Base-by-base conservation (phyloP, 441 rosid genomes). In the Francoa sonchifolia region DNA sequence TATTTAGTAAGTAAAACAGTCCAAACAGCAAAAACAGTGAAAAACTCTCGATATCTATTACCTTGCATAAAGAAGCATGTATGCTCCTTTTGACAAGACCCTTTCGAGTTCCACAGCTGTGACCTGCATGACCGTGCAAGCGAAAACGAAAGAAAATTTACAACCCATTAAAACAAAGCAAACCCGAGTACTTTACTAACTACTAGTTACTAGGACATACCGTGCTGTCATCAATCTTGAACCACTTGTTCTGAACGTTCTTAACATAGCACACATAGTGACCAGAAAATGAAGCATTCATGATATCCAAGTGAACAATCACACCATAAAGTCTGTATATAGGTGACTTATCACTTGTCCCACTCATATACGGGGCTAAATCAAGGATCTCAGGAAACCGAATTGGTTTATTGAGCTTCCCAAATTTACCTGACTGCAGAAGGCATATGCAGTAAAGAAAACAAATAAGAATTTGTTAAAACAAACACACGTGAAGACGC, bases 11-110 rank as follows among this genome's bases (percentile, higher is more conserved):
- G 52, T 33, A 37, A 50, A 34, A 33, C 25, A 19, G 0, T 11
- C 13, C 11, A 17, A 31, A 19, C 33, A 41, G 28, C 38, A 18
- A 39, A 19, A 16, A 18, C 35, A 12, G 47, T 39, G 28, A 1
- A 21, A 14, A 33, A 42, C 33, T 50, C 39, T 45, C 8, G 43
- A 58, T 49, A 57, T 33, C 26, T 9, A 2, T 58, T 57, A 90
- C 99, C 99, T 83, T 43, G 95, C 71, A 52, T 92, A 92, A 36
- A 92, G 77, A 53, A 92, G 76, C 80, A 86, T 78, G 66, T 83
- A 86, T 19, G 94, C 96, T 14, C 94, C 80, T 57, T 72, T 68
- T 8, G 73, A 56, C 50, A 86, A 62, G 35, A 86, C 82, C 54
- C 68, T 72, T 45, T 75, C 95, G 27, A 77, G 71, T 14, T 83